Conservation (phyloP, 306 rosid species). For the Ormosia semicastrata region DNA sequence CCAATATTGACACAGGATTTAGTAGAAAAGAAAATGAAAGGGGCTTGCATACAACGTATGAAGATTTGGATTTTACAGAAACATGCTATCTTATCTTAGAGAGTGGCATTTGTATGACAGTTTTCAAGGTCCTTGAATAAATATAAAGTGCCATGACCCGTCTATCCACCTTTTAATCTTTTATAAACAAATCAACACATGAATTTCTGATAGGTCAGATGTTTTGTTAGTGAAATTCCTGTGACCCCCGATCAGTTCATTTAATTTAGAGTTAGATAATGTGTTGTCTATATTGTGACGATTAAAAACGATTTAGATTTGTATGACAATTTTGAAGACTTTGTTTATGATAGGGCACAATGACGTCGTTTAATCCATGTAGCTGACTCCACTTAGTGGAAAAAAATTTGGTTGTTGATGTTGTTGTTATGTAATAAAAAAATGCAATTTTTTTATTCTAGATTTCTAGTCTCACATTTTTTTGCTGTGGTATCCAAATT, state of each 20-base stretch:
- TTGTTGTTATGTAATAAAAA: background rate
- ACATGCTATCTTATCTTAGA: background rate
- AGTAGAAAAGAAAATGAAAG: background rate
- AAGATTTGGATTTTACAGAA: background rate
- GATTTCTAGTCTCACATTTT: background rate
- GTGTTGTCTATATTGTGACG: no score
- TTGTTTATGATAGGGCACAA: no score
- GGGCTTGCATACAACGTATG: background rate
- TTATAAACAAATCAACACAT: background rate
- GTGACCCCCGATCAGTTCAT: background rate
- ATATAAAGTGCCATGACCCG: background rate
- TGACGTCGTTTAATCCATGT: no score
- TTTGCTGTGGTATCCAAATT: background rate
- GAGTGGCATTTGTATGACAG: background rate
- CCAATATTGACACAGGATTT: background rate
- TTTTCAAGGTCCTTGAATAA: background rate
- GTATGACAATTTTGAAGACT: no score
- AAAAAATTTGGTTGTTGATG: no score
- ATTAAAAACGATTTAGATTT: no score
- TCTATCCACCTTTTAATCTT: background rate
- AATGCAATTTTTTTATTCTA: background rate
- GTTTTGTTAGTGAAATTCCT: background rate
- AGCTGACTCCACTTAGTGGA: no score
- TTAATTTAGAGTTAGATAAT: background rate
- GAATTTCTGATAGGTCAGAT: background rate